A percentile compares a stretch with the other conserved stretches of the same genome.
Evolutionary conservation across 106 monocot genomes (phyloP).

Genomic region (Dioscorea zingiberensis): DNA sequence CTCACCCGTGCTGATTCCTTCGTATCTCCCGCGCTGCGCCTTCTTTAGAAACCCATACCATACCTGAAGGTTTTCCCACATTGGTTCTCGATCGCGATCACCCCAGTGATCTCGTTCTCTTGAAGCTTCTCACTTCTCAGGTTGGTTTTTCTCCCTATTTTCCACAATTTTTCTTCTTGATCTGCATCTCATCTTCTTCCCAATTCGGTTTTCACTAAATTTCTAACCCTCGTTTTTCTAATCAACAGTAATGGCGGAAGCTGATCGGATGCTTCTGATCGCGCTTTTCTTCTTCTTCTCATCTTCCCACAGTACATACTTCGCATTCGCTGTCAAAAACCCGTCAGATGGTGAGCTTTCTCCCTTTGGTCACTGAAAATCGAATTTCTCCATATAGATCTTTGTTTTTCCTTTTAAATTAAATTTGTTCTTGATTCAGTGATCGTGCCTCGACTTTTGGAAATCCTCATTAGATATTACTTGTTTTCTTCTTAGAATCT

Average conservation of each 20-base stretch:
- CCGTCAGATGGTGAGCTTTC: constrained; percentile 20
- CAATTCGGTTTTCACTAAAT: background rate
- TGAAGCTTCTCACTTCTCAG: too few species aligned
- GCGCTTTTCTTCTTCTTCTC: background rate
- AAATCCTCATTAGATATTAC: too few species aligned
- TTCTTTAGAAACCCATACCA: too few species aligned
- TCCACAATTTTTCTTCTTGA: too few species aligned
- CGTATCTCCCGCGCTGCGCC: too few species aligned
- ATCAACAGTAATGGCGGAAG: background rate
- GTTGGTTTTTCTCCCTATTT: background rate
- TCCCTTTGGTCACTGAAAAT: background rate
- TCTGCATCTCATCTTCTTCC: background rate
- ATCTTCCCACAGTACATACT: background rate
- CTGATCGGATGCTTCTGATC: background rate
- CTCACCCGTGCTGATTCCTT: too few species aligned
- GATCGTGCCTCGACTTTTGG: background rate
- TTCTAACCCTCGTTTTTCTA: background rate
- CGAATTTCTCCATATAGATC: background rate
- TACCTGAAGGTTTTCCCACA: too few species aligned
- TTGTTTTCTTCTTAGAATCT: too few species aligned
- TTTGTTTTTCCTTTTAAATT: background rate
- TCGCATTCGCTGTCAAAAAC: constrained; percentile 14
- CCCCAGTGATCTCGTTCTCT: too few species aligned
- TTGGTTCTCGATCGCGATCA: too few species aligned
- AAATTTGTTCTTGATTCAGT: background rate